Evolutionary conservation across 345 rosid genomes (phyloP).

Genomic region (Sisymbrium irio): DNA sequence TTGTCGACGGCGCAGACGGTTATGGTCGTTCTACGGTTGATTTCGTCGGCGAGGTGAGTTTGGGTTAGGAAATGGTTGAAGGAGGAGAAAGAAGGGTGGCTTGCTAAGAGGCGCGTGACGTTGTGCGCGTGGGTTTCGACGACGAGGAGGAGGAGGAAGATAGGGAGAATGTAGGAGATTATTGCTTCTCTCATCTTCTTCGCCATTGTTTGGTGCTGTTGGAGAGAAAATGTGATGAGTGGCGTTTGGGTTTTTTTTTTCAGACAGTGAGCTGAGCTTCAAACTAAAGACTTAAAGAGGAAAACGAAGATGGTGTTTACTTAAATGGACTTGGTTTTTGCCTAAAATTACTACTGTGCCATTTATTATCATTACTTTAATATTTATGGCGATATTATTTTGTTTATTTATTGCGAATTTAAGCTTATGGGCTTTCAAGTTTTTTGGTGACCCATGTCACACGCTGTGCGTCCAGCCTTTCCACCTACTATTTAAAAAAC

Average conservation of each 20-base stretch:
- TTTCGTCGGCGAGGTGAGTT: conserved; percentile 86
- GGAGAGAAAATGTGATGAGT: conserved; percentile 6
- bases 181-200: conserved; percentile 15
- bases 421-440: conserved; percentile 13
- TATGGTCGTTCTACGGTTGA: conserved; percentile 79
- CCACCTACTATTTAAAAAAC: not conserved
- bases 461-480: not conserved
- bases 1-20: conserved; percentile 87
- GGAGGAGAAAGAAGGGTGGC: conserved; percentile 73
- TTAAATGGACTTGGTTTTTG: conserved; percentile 23
- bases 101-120: conserved; percentile 65
- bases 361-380: not conserved
- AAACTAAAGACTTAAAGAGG: not conserved
- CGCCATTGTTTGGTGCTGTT: conserved; percentile 24
- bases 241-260: not conserved
- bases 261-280: conserved; percentile 15
- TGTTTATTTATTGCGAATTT: conserved; percentile 5
- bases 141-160: conserved; percentile 34
- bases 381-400: not conserved
- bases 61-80: conserved; percentile 77
- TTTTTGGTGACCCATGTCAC: conserved; percentile 1
- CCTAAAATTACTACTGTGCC: conserved; percentile 1
- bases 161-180: conserved; percentile 29
- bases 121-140: conserved; percentile 55
- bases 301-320: conserved; percentile 5